A percentile compares a stretch with the other conserved stretches of the same genome.
phyloP scores from a whole-genome alignment of 345 rosid species.

The Gossypium ekmanianum region DNA sequence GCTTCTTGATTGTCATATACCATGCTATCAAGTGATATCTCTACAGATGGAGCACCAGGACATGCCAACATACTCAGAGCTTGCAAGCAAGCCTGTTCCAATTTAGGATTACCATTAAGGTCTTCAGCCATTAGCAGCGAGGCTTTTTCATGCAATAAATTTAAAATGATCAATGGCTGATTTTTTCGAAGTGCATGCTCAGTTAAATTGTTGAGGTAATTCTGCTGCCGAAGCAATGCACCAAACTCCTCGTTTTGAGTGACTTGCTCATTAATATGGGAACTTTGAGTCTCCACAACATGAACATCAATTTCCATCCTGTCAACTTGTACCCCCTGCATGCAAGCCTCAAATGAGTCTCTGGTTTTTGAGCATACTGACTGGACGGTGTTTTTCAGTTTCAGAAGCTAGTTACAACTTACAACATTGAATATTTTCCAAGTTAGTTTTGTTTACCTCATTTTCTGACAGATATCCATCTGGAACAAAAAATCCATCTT shows the following conservation, averaged over 20 bases:
- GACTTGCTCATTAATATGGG: conserved; percentile 39
- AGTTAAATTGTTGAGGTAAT: conserved; percentile 56
- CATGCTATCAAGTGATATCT: conserved; percentile 29
- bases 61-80: conserved; percentile 53
- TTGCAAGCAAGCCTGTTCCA: conserved; percentile 70
- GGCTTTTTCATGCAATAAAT: conserved; percentile 65
- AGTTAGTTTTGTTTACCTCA: conserved; percentile 47
- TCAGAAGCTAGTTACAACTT: not conserved
- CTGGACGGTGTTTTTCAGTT: not conserved
- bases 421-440: not conserved
- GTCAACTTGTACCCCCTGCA: conserved; percentile 79
- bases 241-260: conserved; percentile 48
- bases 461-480: conserved; percentile 96
- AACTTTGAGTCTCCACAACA: conserved; percentile 34
- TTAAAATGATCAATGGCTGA: conserved; percentile 62
- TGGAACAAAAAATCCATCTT: conserved; percentile 92
- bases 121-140: conserved; percentile 42
- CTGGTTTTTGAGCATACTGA: not conserved
- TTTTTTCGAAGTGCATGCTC: conserved; percentile 69
- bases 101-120: conserved; percentile 43
- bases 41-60: conserved; percentile 43
- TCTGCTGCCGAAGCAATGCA: conserved; percentile 55
- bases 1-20: conserved; percentile 44
- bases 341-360: conserved; percentile 14
- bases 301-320: conserved; percentile 56